phyloP scores from a whole-genome alignment of 1,284 basidiomycete species.

The Leccinum griseonigrum region DNA sequence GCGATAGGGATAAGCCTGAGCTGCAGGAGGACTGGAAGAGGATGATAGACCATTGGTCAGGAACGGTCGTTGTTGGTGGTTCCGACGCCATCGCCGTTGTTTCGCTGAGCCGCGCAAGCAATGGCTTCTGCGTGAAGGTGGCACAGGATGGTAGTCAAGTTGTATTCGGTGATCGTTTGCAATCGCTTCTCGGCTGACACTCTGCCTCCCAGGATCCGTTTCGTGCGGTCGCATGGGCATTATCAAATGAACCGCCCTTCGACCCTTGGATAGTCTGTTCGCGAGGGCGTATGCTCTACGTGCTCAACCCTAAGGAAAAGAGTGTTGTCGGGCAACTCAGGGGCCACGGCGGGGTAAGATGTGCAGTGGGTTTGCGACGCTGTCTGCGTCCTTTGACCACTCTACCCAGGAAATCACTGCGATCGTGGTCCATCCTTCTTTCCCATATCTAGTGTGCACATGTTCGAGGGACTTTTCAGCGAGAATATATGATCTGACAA shows the following conservation, averaged over 20 bases:
- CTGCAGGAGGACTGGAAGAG: slow-evolving; percentile 41
- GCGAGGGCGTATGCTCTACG: slow-evolving; percentile 48
- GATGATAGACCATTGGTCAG: slow-evolving; percentile 45
- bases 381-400: slow-evolving; percentile 5
- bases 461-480: slow-evolving; percentile 66
- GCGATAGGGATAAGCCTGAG: slow-evolving; percentile 34
- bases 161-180: slow-evolving; percentile 4
- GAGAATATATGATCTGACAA: slow-evolving; percentile 60
- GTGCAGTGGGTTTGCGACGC: background rate
- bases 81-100: slow-evolving; percentile 30
- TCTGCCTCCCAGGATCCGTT: slow-evolving; percentile 16
- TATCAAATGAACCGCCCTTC: slow-evolving; percentile 42
- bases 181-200: slow-evolving; percentile 7
- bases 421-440: slow-evolving; percentile 56
- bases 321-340: slow-evolving; percentile 47
- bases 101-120: slow-evolving; percentile 24
- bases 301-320: slow-evolving; percentile 44
- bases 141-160: slow-evolving; percentile 17
- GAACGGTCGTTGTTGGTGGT: slow-evolving; percentile 49
- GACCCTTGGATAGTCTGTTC: slow-evolving; percentile 59
- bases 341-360: slow-evolving; percentile 68
- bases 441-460: slow-evolving; percentile 59
- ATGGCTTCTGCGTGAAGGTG: slow-evolving; percentile 37
- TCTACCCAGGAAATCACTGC: slow-evolving; percentile 60
- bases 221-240: slow-evolving; percentile 52